A percentile compares a stretch with the other conserved stretches of the same genome.
Conservation (phyloP, 2,329 filamentous ascomycete genomes). For the Capronia coronata region DNA sequence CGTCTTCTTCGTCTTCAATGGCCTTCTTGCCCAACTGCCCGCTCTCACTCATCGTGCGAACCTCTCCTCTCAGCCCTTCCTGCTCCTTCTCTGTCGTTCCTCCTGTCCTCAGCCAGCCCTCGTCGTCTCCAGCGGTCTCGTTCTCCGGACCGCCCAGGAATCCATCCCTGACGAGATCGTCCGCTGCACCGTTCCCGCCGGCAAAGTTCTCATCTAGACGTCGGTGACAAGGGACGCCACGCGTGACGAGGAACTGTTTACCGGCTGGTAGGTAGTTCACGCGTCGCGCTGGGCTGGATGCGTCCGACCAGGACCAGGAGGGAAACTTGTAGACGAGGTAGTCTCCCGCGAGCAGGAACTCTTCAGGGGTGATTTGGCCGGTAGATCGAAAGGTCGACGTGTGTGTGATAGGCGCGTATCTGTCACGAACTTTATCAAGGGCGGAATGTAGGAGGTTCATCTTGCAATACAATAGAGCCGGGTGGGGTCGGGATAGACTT, state of each 20-base stretch:
- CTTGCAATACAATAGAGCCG: not conserved
- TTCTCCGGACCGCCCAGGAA: slow-evolving; percentile 48
- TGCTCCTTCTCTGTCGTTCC: slow-evolving; percentile 57
- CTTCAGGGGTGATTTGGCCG: slow-evolving; percentile 92
- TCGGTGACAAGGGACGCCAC: slow-evolving; percentile 87
- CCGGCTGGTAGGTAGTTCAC: slow-evolving; percentile 73
- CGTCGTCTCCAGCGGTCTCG: slow-evolving; percentile 54
- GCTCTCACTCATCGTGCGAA: slow-evolving; percentile 80
- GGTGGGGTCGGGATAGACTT: too few relatives aligned
- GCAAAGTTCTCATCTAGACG: slow-evolving; percentile 90
- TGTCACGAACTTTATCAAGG: slow-evolving; percentile 84
- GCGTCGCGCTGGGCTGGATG: slow-evolving; percentile 71
- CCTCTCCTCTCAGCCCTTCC: slow-evolving; percentile 69
- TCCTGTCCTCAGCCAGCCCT: slow-evolving; percentile 87
- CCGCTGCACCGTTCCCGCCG: slow-evolving; percentile 76
- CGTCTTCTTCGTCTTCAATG: slow-evolving; percentile 57
- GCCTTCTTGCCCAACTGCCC: slow-evolving; percentile 75
- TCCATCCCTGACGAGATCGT: slow-evolving; percentile 76
- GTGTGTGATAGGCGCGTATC: slow-evolving; percentile 79
- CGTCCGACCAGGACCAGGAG: slow-evolving; percentile 93
- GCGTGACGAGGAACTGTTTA: slow-evolving; percentile 93
- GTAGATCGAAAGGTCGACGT: slow-evolving; percentile 90
- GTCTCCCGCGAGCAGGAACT: slow-evolving; percentile 92
- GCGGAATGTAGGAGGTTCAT: slow-evolving; percentile 94
- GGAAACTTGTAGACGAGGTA: slow-evolving; percentile 99